Evolutionary conservation across 192 early-diverging fungal genomes (phyloP).

Genomic region (Rhizophagus prolifer): DNA sequence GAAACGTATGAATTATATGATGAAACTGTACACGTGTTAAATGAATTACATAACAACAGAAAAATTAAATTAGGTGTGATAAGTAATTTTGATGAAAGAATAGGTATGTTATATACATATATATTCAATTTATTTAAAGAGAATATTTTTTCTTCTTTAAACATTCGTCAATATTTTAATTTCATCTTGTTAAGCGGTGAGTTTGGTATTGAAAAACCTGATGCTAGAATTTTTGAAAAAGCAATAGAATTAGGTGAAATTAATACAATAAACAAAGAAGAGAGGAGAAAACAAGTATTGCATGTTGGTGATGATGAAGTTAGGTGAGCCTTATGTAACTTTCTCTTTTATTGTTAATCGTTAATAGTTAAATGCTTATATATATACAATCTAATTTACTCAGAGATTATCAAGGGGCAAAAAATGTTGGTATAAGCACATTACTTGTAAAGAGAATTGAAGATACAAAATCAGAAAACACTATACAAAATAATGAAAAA

Average conservation of each 20-base stretch:
- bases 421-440: constrained; percentile 11
- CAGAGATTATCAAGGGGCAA: constrained; percentile 27
- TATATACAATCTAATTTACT: neutral
- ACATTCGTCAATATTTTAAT: constrained; percentile 56
- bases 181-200: constrained; percentile 55
- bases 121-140: constrained; percentile 23
- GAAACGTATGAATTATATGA: constrained; percentile 55
- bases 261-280: neutral
- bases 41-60: constrained; percentile 43
- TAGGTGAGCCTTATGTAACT: constrained; percentile 30
- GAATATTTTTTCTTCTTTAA: constrained; percentile 33
- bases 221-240: constrained; percentile 49
- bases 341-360: too few relatives aligned
- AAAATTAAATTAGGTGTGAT: constrained; percentile 55
- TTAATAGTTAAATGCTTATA: too few relatives aligned
- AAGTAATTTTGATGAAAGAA: constrained; percentile 61
- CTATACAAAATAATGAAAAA: neutral
- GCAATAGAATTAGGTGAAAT: constrained; percentile 39
- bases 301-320: constrained; percentile 62
- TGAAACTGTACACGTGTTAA: constrained; percentile 49
- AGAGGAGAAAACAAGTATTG: constrained; percentile 43
- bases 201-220: constrained; percentile 58
- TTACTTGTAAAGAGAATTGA: constrained; percentile 12
- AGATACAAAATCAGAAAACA: neutral
- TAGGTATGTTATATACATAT: constrained; percentile 32